Evolutionary conservation across 306 rosid genomes (phyloP).

Genomic region (Gillenia trifoliata): DNA sequence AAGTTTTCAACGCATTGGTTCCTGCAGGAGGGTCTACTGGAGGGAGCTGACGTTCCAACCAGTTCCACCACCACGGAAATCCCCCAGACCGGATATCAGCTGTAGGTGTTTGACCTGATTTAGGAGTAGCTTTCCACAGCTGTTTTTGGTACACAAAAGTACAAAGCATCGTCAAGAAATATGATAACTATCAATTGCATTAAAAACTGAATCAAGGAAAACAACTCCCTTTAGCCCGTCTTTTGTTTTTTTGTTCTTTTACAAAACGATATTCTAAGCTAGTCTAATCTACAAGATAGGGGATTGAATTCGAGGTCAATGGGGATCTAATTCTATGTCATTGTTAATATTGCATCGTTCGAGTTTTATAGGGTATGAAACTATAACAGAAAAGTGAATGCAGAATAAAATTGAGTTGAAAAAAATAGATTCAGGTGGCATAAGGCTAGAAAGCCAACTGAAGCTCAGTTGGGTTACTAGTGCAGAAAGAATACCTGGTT

Average conservation of each 20-base stretch:
- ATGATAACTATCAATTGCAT: not conserved
- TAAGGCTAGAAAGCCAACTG: not conserved
- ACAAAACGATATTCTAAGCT: too few species aligned
- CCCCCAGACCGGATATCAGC: conserved; percentile 54
- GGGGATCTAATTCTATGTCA: too few species aligned
- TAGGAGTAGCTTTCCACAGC: conserved; percentile 83
- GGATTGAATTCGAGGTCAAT: too few species aligned
- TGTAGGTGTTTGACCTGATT: conserved; percentile 52
- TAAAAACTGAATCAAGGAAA: not conserved
- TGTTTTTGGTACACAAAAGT: conserved; percentile 16
- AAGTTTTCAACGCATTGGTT: conserved; percentile 50
- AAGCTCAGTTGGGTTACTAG: not conserved
- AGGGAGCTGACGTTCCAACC: conserved; percentile 84
- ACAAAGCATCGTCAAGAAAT: not conserved
- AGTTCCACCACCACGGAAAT: conserved; percentile 98
- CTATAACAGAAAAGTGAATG: not conserved
- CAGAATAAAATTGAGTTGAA: not conserved
- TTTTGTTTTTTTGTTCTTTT: too few species aligned
- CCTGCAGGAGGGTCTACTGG: conserved; percentile 41
- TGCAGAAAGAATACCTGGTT: conserved; percentile 55
- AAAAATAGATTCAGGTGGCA: not conserved
- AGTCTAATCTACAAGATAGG: too few species aligned
- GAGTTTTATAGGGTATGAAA: too few species aligned
- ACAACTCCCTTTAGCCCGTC: not conserved
- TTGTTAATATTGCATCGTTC: too few species aligned